Percentiles rank a stretch among this genome's conserved stretches.
Conservation (phyloP, 2,329 filamentous ascomycete genomes). For the Diplodia sapinea region DNA sequence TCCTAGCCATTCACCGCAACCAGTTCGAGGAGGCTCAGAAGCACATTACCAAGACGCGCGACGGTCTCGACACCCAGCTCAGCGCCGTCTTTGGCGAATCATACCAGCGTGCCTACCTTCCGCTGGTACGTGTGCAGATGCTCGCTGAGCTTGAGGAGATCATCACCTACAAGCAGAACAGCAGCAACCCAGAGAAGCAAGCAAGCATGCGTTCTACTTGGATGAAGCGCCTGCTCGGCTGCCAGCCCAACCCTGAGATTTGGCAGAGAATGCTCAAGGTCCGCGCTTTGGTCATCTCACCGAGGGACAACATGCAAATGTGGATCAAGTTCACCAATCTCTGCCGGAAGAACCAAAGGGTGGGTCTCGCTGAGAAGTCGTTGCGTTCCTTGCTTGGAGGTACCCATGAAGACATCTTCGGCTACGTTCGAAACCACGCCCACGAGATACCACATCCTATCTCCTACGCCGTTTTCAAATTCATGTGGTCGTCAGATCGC, state of each 20-base stretch:
- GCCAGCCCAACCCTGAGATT: conserved; percentile 95
- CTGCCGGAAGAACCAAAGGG: conserved; percentile 93
- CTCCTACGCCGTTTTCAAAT: conserved; percentile 96
- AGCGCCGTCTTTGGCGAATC: conserved; percentile 97
- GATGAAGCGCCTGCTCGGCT: conserved; percentile 93
- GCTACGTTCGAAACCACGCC: conserved; percentile 43
- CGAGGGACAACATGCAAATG: conserved; percentile 96
- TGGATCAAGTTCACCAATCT: conserved; percentile 99
- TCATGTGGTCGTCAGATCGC: conserved; percentile 78
- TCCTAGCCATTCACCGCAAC: conserved; percentile 91
- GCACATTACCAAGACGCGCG: conserved; percentile 89
- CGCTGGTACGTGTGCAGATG: conserved; percentile 99
- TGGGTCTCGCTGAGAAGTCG: conserved; percentile 94
- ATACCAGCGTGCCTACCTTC: conserved; percentile 95
- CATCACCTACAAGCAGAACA: conserved; percentile 93
- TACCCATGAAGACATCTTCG: conserved; percentile 60
- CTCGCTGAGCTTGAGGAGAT: conserved; percentile 97
- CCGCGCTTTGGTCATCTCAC: conserved; percentile 86
- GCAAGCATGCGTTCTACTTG: conserved; percentile 91
- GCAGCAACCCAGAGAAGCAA: conserved; percentile 79
- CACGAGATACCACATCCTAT: conserved; percentile 73
- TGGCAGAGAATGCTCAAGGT: conserved; percentile 99
- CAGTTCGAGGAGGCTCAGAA: conserved; percentile 89
- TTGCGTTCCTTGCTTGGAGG: conserved; percentile 85
- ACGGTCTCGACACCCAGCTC: conserved; percentile 92